These are phyloP conservation scores for Exserohilum rostratum DNA, from an alignment of 2,329 filamentous ascomycete genomes.

Conservation along the genomic window DNA sequence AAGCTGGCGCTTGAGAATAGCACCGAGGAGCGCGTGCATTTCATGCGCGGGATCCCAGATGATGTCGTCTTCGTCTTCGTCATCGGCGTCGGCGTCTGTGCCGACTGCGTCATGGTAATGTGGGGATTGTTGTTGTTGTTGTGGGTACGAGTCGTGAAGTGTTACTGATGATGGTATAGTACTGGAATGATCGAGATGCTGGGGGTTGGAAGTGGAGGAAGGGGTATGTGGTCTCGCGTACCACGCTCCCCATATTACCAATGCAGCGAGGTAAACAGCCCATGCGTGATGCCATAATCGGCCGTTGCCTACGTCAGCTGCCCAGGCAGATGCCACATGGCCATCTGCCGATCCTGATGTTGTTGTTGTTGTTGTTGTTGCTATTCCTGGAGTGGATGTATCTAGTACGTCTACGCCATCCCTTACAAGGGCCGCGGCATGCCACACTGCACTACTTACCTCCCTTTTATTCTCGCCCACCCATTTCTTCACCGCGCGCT, in stretches of 20 bases:
- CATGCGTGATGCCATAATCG: constrained; percentile 67
- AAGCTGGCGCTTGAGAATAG: constrained; percentile 45
- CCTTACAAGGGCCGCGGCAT: constrained; percentile 60
- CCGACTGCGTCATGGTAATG: too few species aligned
- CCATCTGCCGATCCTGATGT: too few species aligned
- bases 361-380: too few species aligned
- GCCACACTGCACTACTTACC: constrained; percentile 59
- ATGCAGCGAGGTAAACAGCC: constrained; percentile 65
- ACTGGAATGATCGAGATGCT: too few species aligned
- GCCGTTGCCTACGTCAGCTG: constrained; percentile 54
- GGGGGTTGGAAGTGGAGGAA: too few species aligned
- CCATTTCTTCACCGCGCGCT: constrained; percentile 61
- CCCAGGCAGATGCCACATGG: constrained; percentile 16
- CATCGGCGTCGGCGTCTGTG: constrained; percentile 28
- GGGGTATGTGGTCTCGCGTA: constrained; percentile 50
- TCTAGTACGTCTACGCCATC: constrained; percentile 58
- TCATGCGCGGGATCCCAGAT: constrained; percentile 59
- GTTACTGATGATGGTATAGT: constrained; percentile 3
- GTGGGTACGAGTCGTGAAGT: too few species aligned
- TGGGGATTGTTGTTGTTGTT: too few species aligned
- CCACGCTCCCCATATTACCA: constrained; percentile 65
- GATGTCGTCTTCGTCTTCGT: constrained; percentile 57
- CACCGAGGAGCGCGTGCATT: constrained; percentile 54
- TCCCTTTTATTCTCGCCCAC: constrained; percentile 38
- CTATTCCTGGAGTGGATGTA: too few species aligned